Conservation (phyloP, 2,329 filamentous ascomycete species). For the Chaetomium sp. region DNA sequence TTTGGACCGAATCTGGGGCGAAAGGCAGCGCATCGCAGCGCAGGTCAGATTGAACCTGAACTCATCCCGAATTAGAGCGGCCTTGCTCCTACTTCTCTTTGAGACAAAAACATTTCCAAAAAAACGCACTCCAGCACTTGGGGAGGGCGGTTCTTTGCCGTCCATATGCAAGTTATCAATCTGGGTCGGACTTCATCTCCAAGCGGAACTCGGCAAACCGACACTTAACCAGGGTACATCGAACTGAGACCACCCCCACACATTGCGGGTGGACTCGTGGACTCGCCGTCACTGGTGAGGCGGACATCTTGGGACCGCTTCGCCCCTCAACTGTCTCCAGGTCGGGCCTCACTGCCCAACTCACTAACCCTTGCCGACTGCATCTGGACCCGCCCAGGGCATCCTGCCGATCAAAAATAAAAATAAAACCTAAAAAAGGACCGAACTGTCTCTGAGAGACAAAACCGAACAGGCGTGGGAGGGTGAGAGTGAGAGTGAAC, state of each 20-base stretch:
- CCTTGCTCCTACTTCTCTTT: neutral
- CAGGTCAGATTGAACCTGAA: neutral
- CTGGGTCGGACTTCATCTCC: neutral
- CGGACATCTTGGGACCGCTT: neutral
- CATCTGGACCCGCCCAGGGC: slow-evolving; percentile 19
- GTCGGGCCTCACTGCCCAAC: slow-evolving; percentile 17
- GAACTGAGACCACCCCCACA: neutral
- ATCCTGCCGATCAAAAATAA: neutral
- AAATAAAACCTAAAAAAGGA: neutral
- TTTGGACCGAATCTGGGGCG: slow-evolving; percentile 7
- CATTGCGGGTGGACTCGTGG: neutral
- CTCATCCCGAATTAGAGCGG: neutral
- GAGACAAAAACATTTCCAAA: neutral
- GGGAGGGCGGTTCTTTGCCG: neutral
- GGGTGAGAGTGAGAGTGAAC: neutral
- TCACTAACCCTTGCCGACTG: slow-evolving; percentile 2
- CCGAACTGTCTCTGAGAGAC: neutral
- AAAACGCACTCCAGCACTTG: neutral
- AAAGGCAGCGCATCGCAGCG: neutral
- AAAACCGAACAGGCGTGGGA: neutral
- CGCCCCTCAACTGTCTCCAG: neutral
- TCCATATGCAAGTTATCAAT: neutral
- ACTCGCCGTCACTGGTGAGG: slow-evolving; percentile 2
- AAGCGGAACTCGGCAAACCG: neutral
- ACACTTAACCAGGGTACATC: neutral